Conservation (phyloP, 2,329 filamentous ascomycete genomes). For the Microdochium bolleyi region DNA sequence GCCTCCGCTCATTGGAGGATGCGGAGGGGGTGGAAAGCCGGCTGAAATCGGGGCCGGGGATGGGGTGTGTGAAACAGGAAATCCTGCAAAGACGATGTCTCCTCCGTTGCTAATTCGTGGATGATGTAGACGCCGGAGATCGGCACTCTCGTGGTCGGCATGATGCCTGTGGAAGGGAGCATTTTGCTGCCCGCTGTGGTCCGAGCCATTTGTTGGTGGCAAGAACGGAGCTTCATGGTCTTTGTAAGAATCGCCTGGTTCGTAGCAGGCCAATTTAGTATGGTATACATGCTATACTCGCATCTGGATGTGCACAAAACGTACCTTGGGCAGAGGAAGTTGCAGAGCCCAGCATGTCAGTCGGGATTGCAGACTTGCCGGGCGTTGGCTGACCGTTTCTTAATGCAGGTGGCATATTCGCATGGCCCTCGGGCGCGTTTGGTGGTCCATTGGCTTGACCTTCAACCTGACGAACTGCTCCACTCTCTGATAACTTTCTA, state of each 20-base stretch:
- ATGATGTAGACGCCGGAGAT: slow-evolving; percentile 32
- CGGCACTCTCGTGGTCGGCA: neutral
- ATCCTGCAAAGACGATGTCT: slow-evolving; percentile 44
- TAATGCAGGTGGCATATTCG: too few species aligned
- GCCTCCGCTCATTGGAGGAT: slow-evolving; percentile 5
- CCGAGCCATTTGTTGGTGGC: too few species aligned
- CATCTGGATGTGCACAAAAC: too few species aligned
- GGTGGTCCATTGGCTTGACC: neutral
- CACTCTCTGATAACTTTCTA: slow-evolving; percentile 10
- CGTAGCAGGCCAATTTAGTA: too few species aligned
- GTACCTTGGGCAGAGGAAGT: too few species aligned
- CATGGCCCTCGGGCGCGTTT: too few species aligned
- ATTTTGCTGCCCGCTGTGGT: neutral
- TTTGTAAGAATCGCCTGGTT: too few species aligned
- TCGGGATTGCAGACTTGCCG: too few species aligned
- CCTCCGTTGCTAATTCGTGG: slow-evolving; percentile 46
- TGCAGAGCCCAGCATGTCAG: too few species aligned
- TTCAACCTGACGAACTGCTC: slow-evolving; percentile 12
- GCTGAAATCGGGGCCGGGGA: slow-evolving; percentile 46
- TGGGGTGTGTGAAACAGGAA: slow-evolving; percentile 46
- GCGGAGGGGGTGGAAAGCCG: slow-evolving; percentile 27
- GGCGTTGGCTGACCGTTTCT: too few species aligned
- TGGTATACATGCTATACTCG: too few species aligned
- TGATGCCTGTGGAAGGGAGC: slow-evolving; percentile 5
- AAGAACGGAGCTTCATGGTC: too few species aligned